phyloP scores from a whole-genome alignment of 441 rosid genomes.

The Bocquillonia castaneifolia region DNA sequence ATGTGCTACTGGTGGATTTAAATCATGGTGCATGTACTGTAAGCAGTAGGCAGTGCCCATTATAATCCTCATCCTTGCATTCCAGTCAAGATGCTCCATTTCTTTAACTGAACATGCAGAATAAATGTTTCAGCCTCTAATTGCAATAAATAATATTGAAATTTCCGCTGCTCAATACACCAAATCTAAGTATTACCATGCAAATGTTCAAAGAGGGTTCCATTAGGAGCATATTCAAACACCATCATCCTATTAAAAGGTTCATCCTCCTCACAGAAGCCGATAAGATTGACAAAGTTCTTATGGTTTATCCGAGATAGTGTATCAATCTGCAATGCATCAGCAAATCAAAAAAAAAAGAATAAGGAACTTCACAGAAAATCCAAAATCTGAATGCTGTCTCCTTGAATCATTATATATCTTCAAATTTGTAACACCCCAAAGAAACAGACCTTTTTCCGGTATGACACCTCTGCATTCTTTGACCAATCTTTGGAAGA shows the following conservation, averaged over 20 bases:
- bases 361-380: slow-evolving; percentile 1
- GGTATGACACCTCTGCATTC: slow-evolving; percentile 47
- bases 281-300: slow-evolving; percentile 87
- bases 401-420: neutral
- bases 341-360: neutral
- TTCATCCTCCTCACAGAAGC: slow-evolving; percentile 71
- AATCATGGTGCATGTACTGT: slow-evolving; percentile 69
- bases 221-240: slow-evolving; percentile 93
- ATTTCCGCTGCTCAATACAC: neutral
- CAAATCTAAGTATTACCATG: slow-evolving; percentile 45
- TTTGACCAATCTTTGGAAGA: slow-evolving; percentile 58
- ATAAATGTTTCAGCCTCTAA: slow-evolving; percentile 16
- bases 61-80: slow-evolving; percentile 56
- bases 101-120: slow-evolving; percentile 48
- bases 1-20: slow-evolving; percentile 62
- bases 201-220: slow-evolving; percentile 74
- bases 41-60: slow-evolving; percentile 85
- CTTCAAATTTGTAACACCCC: neutral
- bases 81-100: slow-evolving; percentile 84
- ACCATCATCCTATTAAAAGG: slow-evolving; percentile 92
- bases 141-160: neutral
- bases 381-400: neutral
- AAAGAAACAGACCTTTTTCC: slow-evolving; percentile 49
- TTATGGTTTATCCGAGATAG: slow-evolving; percentile 75
- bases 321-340: slow-evolving; percentile 46